Base-by-base conservation (phyloP, 1,284 basidiomycete genomes). In the Cryptococcus amylolentus region DNA sequence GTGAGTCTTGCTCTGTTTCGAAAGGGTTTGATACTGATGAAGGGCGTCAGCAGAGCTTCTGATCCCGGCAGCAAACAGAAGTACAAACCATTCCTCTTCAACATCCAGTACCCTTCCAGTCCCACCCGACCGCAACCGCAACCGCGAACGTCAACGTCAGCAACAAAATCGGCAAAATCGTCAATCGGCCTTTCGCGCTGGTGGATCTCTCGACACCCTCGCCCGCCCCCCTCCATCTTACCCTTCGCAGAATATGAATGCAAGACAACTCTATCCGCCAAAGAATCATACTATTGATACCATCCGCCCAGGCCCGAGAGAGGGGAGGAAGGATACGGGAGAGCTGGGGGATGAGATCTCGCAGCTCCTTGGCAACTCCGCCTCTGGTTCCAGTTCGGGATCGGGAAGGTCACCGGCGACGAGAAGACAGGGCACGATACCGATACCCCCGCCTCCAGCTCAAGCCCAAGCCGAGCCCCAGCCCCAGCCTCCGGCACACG, bases 341-440 rank as follows among this genome's bases (percentile, higher is more conserved):
- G 46, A 59, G 37, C 40, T 59, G 16, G 51, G 51, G 31, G 42
- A 52, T 31, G 61, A 62, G 48, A 57, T 62, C 40, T 52, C 54
- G 3, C 37, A 59, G 13, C 26, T 62, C 16, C 48, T 60, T 7
- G 58, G 58, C 9, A 49, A 52, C 10, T 8, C 7, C 9, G 46
- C 49, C 10, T 8, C 7, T 35, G 10, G 31, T 10, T 35, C 31
- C 31, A 7, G 31, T 10, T 35, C 47, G 49, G 44, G 4, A 28
- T 16, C n/a, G 8, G n/a, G 12, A 13, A 5, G 23, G 16, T 4
- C 27, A 13, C 9, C 45, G 27, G 26, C 1, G 7, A 9, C 18
- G 27, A 23, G 13, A 26, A 26, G 18, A 8, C 18, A 12, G 44
- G 41, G 4, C n/a, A n/a, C n/a, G n/a, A n/a, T n/a, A 4, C 3